Base-by-base conservation (phyloP, 352 stramenopile species). In the Pythium periplocum region DNA sequence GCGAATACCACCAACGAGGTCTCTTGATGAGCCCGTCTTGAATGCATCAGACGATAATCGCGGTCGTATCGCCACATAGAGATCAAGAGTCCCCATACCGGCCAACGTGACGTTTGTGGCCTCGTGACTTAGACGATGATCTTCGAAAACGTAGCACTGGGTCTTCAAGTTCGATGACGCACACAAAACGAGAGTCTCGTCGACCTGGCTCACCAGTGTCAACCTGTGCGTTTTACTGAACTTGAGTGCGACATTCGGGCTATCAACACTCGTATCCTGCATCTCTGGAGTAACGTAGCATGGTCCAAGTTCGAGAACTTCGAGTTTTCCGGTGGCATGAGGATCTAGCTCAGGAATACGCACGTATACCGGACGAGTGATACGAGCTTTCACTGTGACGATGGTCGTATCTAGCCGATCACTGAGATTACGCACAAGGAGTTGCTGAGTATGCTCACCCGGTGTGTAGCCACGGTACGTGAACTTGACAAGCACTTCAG, bases 201-300 rank as follows among this genome's bases (percentile, higher is more conserved):
- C 61, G 4, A 95, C 85, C 71, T 95, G 83, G 55, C 78, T 93
- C 32, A 85, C 64, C 30, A 95, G 51, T 9, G 83, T 90, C 39
- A 95, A 58, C 47, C 93, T 93, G 65, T 88, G 83, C 30, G 91
- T 70, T 62, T 95, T 95, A 61, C 83, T 93, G 57, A 93, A 95
- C 48, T 87, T 83, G 33, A 89, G 56, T 1, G 73, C 76, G 7
- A 87, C 65, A 48, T 88, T 89, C 2, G 80, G 80, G 46, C 75
- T 90, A 48, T 93, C 81, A 6, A 78, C 69, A 42, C 80, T 68
- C 10, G 73, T 87, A 54, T 92, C 83, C 64, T 92, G 77, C 78
- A 90, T 90, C 45, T 91, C 81, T 10, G 81, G 76, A 4, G 80
- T 94, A 36, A 95, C 81, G 50, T 93, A 95, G 64, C 82, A 93